These are phyloP conservation scores for Platanthera guangdongensis DNA, from an alignment of 106 monocot genomes.

Conservation along the genomic window DNA sequence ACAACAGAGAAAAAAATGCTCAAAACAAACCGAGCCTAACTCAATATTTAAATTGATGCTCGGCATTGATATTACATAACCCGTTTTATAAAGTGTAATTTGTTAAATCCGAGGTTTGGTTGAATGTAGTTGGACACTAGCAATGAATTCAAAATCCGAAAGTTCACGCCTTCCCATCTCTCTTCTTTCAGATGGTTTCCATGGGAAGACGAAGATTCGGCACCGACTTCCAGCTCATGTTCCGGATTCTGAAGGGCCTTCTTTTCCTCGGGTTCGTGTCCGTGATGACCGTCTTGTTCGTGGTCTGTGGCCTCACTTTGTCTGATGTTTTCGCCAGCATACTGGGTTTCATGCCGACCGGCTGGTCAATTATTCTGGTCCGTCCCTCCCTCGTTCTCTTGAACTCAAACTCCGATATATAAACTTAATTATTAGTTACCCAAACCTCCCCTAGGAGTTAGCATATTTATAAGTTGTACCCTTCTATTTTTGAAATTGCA, in stretches of 20 bases:
- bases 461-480: too few relatives aligned
- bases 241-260: conserved; percentile 82
- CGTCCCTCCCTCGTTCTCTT: conserved; percentile 4
- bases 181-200: conserved; percentile 67
- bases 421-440: too few relatives aligned
- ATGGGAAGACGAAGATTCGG: conserved; percentile 88
- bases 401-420: not conserved
- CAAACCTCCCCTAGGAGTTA: too few relatives aligned
- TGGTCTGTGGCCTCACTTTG: conserved; percentile 64
- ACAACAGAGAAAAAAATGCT: too few relatives aligned
- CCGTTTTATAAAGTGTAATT: not conserved
- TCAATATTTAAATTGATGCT: too few relatives aligned
- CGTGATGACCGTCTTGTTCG: conserved; percentile 76
- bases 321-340: conserved; percentile 72
- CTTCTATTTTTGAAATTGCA: too few relatives aligned
- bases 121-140: too few relatives aligned
- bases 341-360: conserved; percentile 88
- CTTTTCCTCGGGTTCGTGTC: conserved; percentile 86
- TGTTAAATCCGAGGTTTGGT: not conserved
- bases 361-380: conserved; percentile 76
- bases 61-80: too few relatives aligned
- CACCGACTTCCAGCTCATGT: conserved; percentile 92
- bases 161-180: not conserved
- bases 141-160: too few relatives aligned
- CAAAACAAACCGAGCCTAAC: too few relatives aligned